Evolutionary conservation across 345 rosid genomes (phyloP), one percentile per base, ranked within the genome.

Genomic region (Jatropha curcas): DNA sequence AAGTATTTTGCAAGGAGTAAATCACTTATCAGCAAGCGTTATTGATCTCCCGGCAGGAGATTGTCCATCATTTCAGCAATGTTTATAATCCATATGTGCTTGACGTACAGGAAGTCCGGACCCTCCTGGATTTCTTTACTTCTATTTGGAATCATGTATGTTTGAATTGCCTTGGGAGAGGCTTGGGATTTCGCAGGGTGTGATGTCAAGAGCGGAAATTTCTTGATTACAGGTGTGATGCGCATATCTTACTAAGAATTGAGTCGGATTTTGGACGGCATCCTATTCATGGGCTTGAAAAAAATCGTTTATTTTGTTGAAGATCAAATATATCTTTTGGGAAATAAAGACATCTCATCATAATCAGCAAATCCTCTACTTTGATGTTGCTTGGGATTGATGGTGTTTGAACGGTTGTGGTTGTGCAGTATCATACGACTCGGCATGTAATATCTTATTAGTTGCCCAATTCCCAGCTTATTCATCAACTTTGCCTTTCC

Each of bases 381-480:
- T 80, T 43, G 86, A 81, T n/a, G n/a, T 70, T 60, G 77, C 41
- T 82, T n/a, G n/a, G 81, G 62, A 86, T 69, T 70, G 84, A 79
- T 58, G 93, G 88, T 14, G 91, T 86, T n/a, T 56, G 69, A n/a
- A 31, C 86, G 90, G 17, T 73, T 80, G 27, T 79, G 76, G 74
- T 75, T 76, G 41, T 60, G 70, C 30, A 71, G n/a, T 65, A 68
- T 86, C 74, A 56, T 73, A 71, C 1, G 76, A 58, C 46, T 77
- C 84, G n/a, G 65, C 74, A 51, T 33, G 59, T 41, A 73, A 65
- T 35, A 67, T 80, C 31, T 78, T 70, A 70, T 70, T 71, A 67
- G 75, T 52, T 17, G 73, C 76, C 60, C 68, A 53, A 53, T 55
- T 73, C 58, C 76, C 68, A 70, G 62, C 27, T 79, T 82, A 46